Evolutionary conservation across 306 rosid species (phyloP).

Genomic region (Vigna nakashimae): DNA sequence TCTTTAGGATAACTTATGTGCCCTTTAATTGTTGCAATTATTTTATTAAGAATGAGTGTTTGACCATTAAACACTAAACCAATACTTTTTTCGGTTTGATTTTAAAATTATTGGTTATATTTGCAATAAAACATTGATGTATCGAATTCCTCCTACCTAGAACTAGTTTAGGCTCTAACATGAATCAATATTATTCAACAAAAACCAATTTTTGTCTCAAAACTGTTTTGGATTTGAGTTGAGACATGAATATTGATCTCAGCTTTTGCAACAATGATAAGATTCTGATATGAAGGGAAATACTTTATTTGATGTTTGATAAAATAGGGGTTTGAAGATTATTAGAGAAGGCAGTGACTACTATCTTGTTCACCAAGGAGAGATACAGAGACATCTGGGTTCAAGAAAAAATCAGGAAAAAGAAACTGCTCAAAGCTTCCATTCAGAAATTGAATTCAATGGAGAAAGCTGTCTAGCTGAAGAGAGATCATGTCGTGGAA

Average conservation of each 20-base stretch:
- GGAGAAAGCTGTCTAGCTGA: conserved; percentile 51
- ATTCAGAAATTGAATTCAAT: conserved; percentile 43
- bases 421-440: conserved; percentile 25
- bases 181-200: conserved; percentile 3
- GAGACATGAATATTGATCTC: neutral
- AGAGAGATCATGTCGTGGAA: conserved; percentile 61
- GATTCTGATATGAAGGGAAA: neutral
- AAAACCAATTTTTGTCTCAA: conserved; percentile 5
- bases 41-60: neutral
- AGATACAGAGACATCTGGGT: conserved; percentile 68
- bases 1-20: neutral
- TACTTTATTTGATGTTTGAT: conserved; percentile 23
- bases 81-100: neutral
- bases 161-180: conserved; percentile 25
- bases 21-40: neutral
- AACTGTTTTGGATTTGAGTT: conserved; percentile 10
- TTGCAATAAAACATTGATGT: conserved; percentile 28
- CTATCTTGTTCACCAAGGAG: conserved; percentile 83
- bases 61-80: neutral
- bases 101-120: neutral
- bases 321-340: conserved; percentile 73
- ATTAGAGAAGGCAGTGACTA: conserved; percentile 73
- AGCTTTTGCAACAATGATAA: conserved; percentile 8
- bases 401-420: conserved; percentile 58
- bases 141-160: conserved; percentile 7